Percentiles rank a stretch among this genome's conserved stretches.
phyloP scores from a whole-genome alignment of 1,139 yeast species.

The Pneumocystis canis region DNA sequence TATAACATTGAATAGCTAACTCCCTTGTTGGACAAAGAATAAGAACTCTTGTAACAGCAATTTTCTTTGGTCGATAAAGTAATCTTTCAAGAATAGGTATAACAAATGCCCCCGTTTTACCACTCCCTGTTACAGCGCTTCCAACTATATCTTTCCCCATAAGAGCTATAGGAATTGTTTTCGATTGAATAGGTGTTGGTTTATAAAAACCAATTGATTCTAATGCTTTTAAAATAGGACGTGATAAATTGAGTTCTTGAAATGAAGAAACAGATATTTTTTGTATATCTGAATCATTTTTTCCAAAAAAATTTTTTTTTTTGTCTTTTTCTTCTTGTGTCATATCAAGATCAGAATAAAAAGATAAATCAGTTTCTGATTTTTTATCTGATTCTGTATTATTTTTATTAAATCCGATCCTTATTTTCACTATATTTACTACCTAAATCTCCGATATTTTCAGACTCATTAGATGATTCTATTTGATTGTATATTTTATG shows the following conservation, averaged over 20 bases:
- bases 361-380: constrained; percentile 11
- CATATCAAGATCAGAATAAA: constrained; percentile 13
- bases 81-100: constrained; percentile 89
- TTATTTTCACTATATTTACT: neutral
- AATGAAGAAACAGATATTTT: constrained; percentile 36
- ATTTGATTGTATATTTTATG: neutral
- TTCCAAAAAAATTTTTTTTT: constrained; percentile 28
- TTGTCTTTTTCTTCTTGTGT: constrained; percentile 30
- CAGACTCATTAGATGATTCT: neutral
- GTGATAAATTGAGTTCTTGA: constrained; percentile 63
- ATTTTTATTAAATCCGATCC: neutral
- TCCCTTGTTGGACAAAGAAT: constrained; percentile 95
- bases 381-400: constrained; percentile 28
- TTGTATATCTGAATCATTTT: constrained; percentile 18
- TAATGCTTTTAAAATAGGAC: constrained; percentile 78
- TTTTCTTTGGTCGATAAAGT: constrained; percentile 69
- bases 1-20: constrained; percentile 87
- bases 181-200: constrained; percentile 90
- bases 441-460: neutral
- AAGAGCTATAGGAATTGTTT: constrained; percentile 83
- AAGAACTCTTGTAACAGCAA: constrained; percentile 77
- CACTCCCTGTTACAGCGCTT: constrained; percentile 99
- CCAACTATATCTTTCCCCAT: constrained; percentile 92
- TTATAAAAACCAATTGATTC: constrained; percentile 62
- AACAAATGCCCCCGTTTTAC: constrained; percentile 97